Evolutionary conservation across 139 green algal genomes (phyloP).

Genomic region (Zygnema circumcarinatum): DNA sequence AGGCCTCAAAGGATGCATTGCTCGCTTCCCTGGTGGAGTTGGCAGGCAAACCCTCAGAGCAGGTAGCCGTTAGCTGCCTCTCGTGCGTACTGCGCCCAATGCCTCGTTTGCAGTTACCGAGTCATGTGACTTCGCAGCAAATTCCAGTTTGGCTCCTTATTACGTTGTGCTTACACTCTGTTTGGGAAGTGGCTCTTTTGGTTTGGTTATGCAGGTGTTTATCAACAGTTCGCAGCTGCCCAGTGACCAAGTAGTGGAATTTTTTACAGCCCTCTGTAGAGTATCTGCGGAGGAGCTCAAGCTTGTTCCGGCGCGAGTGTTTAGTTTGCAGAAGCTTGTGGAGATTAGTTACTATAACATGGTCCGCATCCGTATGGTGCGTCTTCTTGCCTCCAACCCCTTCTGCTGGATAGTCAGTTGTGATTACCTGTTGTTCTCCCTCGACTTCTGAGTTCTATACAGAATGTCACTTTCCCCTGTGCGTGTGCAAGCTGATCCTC

Average conservation of each 20-base stretch:
- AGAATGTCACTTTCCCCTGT: neutral
- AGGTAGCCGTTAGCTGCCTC: conserved; percentile 25
- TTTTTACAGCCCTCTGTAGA: conserved; percentile 83
- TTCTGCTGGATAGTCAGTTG: no score
- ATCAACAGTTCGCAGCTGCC: conserved; percentile 68
- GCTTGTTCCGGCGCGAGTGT: conserved; percentile 79
- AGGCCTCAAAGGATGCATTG: conserved; percentile 29
- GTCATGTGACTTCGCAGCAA: no score
- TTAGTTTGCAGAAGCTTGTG: conserved; percentile 92
- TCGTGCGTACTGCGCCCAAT: no score
- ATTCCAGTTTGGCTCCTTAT: no score
- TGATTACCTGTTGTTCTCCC: neutral
- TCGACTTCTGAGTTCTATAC: neutral
- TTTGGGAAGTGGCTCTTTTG: no score
- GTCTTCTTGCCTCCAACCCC: neutral
- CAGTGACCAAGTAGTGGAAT: conserved; percentile 88
- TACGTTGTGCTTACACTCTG: no score
- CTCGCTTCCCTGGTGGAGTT: conserved; percentile 28
- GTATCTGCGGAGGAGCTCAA: conserved; percentile 73
- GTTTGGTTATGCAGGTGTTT: conserved; percentile 66
- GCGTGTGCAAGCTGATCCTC: no score
- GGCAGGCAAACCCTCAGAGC: conserved; percentile 36
- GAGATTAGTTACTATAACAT: conserved; percentile 98
- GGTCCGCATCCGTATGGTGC: conserved; percentile 85
- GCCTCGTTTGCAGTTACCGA: no score